These are phyloP conservation scores for Phoenix roebelenii DNA, from an alignment of 176 grass and related monocot genomes.

Conservation along the genomic window DNA sequence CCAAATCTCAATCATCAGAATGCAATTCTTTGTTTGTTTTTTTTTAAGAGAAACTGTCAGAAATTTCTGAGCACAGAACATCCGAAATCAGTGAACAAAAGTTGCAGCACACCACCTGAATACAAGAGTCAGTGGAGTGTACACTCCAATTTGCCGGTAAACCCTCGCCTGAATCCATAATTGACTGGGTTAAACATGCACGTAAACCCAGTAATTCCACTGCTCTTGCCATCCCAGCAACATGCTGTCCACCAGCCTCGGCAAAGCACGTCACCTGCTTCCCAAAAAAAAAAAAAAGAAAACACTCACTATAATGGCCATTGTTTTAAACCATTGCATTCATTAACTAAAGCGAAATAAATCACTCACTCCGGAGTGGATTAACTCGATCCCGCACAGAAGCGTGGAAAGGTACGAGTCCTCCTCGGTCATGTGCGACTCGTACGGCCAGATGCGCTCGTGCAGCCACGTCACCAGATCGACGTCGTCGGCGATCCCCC, in stretches of 20 bases:
- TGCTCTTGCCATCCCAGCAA: constrained; percentile 67
- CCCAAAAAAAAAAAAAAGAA: background rate
- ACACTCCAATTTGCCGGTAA: constrained; percentile 68
- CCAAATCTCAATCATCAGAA: too few species aligned
- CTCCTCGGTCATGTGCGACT: constrained; percentile 84
- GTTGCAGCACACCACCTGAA: constrained; percentile 39
- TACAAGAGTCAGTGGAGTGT: constrained; percentile 57
- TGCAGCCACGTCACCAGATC: constrained; percentile 85
- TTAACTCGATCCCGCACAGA: constrained; percentile 87
- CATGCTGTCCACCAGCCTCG: constrained; percentile 87
- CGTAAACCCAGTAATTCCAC: constrained; percentile 66
- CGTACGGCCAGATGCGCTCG: constrained; percentile 82
- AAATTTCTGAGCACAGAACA: too few species aligned
- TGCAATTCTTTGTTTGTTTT: too few species aligned
- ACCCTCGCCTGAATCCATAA: constrained; percentile 76
- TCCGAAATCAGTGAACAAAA: too few species aligned
- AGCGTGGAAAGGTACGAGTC: constrained; percentile 85
- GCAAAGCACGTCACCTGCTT: constrained; percentile 89
- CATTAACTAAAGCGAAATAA: too few species aligned
- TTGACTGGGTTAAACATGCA: constrained; percentile 81
- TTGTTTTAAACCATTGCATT: too few species aligned
- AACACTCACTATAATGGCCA: too few species aligned
- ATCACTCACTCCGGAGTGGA: constrained; percentile 66
- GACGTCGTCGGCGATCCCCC: constrained; percentile 84
- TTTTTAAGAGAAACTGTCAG: too few species aligned